phyloP scores from a whole-genome alignment of 2,329 filamentous ascomycete species.

The Pseudohalonectria lignicola region DNA sequence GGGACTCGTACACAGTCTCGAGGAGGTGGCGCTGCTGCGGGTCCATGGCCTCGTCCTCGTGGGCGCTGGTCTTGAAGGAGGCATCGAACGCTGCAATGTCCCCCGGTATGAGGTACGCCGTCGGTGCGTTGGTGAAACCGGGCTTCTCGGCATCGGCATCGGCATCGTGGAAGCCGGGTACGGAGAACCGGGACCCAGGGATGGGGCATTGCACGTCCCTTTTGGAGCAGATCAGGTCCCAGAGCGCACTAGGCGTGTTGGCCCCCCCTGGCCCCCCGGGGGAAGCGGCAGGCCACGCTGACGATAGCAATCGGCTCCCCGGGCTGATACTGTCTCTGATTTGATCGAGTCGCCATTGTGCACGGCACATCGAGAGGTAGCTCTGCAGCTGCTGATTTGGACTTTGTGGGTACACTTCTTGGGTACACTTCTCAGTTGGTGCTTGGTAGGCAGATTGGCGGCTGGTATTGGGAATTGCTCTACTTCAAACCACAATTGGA shows the following conservation, averaged over 20 bases:
- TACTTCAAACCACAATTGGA: too few relatives aligned
- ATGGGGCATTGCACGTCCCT: slow-evolving; percentile 1
- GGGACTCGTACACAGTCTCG: slow-evolving; percentile 27
- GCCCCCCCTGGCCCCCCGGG: too few relatives aligned
- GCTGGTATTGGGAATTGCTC: too few relatives aligned
- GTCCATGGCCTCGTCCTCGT: slow-evolving; percentile 26
- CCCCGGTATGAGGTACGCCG: slow-evolving; percentile 1
- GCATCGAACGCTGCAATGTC: slow-evolving; percentile 37
- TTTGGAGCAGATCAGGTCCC: slow-evolving; percentile 3
- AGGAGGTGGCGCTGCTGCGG: slow-evolving; percentile 25
- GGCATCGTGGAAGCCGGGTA: not conserved
- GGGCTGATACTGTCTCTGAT: not conserved
- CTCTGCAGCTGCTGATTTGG: too few relatives aligned
- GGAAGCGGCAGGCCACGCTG: slow-evolving; percentile 8
- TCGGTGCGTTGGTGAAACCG: slow-evolving; percentile 10
- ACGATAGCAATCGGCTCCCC: slow-evolving; percentile 8
- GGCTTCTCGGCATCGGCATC: slow-evolving; percentile 8
- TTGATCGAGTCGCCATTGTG: too few relatives aligned
- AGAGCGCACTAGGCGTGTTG: slow-evolving; percentile 7
- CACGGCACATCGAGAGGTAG: too few relatives aligned
- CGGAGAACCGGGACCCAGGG: not conserved
- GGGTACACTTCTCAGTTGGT: too few relatives aligned
- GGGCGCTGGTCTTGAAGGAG: slow-evolving; percentile 55
- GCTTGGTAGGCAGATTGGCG: too few relatives aligned
- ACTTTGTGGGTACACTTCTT: too few relatives aligned